Conservation (phyloP, 768 basidiomycete genomes). For the Hericium coralloides region DNA sequence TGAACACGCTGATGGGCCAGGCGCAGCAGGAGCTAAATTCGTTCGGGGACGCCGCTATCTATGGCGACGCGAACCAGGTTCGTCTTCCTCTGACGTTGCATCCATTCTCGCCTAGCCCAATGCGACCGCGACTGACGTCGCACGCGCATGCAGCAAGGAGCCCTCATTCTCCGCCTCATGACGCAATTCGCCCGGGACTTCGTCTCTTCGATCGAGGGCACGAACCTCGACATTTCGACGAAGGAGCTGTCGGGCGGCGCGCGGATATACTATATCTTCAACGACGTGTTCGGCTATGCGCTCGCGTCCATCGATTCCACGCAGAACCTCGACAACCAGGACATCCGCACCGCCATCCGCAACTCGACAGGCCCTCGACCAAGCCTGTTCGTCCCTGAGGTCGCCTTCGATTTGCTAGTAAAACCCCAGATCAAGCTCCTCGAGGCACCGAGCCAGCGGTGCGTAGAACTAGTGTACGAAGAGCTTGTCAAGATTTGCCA, state of each 20-base stretch:
- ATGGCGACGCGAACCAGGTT: constrained; percentile 85
- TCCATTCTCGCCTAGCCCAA: too few species aligned
- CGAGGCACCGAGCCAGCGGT: constrained; percentile 89
- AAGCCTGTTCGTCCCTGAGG: constrained; percentile 93
- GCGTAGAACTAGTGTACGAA: constrained; percentile 97
- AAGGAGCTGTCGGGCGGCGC: constrained; percentile 98
- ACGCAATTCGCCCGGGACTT: constrained; percentile 98
- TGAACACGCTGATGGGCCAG: constrained; percentile 98
- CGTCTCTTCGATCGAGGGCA: constrained; percentile 94
- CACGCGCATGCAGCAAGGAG: constrained; percentile 54
- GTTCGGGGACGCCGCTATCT: constrained; percentile 88
- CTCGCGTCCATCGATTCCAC: constrained; percentile 87
- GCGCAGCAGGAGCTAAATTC: constrained; percentile 97
- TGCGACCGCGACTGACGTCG: too few species aligned
- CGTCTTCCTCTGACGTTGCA: not conserved
- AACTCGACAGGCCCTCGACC: constrained; percentile 97
- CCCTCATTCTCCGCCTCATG: constrained; percentile 90
- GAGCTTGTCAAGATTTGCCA: constrained; percentile 99
- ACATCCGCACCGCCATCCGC: constrained; percentile 96
- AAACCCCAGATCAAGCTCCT: constrained; percentile 97
- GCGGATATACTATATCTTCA: constrained; percentile 98
- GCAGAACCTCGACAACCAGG: constrained; percentile 82
- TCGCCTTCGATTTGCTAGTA: constrained; percentile 92
- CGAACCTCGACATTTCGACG: constrained; percentile 91
- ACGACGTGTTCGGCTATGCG: constrained; percentile 93